Conservation (phyloP, 2,329 filamentous ascomycete genomes). For the Ophiostoma sp. region DNA sequence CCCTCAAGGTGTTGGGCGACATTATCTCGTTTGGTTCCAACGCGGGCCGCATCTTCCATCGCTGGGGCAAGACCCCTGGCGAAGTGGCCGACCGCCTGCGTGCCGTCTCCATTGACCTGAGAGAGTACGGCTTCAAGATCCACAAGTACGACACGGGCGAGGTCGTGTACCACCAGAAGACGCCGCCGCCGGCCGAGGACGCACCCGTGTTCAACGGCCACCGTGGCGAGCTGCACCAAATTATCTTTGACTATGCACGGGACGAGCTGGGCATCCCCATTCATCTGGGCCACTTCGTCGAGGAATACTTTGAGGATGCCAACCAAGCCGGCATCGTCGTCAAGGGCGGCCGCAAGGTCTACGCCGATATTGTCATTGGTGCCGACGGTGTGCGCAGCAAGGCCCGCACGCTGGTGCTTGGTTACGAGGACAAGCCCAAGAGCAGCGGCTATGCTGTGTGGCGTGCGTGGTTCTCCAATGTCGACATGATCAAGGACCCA, state of each 20-base stretch:
- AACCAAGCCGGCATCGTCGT: conserved; percentile 49
- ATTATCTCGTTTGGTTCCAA: conserved; percentile 65
- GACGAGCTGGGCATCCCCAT: conserved; percentile 58
- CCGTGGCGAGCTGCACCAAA: conserved; percentile 59
- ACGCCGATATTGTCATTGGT: conserved; percentile 54
- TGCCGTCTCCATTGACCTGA: conserved; percentile 53
- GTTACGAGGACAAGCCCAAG: conserved; percentile 53
- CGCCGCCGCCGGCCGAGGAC: conserved; percentile 45
- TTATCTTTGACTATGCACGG: conserved; percentile 59
- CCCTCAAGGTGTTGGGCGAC: conserved; percentile 60
- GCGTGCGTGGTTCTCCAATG: conserved; percentile 55
- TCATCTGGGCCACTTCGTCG: conserved; percentile 52
- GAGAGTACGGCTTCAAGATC: conserved; percentile 59
- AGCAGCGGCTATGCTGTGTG: conserved; percentile 54
- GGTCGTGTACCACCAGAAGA: conserved; percentile 57
- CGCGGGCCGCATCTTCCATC: conserved; percentile 59
- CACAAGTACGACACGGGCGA: conserved; percentile 63
- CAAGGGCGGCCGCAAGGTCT: conserved; percentile 26
- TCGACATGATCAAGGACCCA: conserved; percentile 53
- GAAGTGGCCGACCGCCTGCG: conserved; percentile 49
- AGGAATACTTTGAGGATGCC: conserved; percentile 57
- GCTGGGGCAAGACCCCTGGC: conserved; percentile 52
- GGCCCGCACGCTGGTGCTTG: conserved; percentile 52
- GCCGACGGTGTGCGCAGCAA: conserved; percentile 57
- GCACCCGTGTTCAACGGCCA: conserved; percentile 62